Evolutionary conservation across 768 basidiomycete species (phyloP), one percentile per base, ranked within the genome.

Genomic region (Tylopilus cervinicoccineus): DNA sequence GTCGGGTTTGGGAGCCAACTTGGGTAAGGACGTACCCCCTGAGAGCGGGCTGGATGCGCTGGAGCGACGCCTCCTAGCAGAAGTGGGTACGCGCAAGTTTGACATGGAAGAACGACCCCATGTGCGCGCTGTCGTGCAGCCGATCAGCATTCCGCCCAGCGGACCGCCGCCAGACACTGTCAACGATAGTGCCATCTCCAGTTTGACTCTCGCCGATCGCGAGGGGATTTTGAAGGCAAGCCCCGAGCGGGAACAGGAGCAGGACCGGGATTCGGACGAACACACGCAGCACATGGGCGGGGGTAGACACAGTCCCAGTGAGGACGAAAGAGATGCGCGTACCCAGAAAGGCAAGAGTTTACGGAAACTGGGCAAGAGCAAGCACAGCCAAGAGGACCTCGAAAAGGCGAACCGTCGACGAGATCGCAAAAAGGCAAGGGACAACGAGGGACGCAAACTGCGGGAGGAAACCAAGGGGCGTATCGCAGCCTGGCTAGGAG

Each of bases 401-500:
- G 65, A 65, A 33, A 53, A 50, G 38, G 38, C 44, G n/a, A 46
- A 50, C 2, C 55, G 59, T 10, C 59, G 57, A 34, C 62, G 59
- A 11, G 64, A 62, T 20, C 60, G 64, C 36, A 65, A 57, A 45
- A 61, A 55, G 36, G 50, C 43, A n/a, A 70, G 65, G 51, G 69
- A 69, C 28, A 62, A 68, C 13, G 75, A 75, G 45, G 61, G 66
- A 22, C 62, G 66, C 26, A 66, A 68, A 28, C 52, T 78, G 19
- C 60, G 70, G 38, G 65, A 70, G 43, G 72, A 79, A 6, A 80
- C 81, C 10, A 84, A 85, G 51, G 86, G 86, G 7, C 71, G 85
- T 20, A 81, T 91, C n/a, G 75, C 87, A 9, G 86, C 83, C 8
- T 91, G 88, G 88, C 57, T 91, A 50, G 87, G 83, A 24, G 74